Evolutionary conservation across 2,329 filamentous ascomycete species (phyloP).

Genomic region (Trichocomaceae sp.): DNA sequence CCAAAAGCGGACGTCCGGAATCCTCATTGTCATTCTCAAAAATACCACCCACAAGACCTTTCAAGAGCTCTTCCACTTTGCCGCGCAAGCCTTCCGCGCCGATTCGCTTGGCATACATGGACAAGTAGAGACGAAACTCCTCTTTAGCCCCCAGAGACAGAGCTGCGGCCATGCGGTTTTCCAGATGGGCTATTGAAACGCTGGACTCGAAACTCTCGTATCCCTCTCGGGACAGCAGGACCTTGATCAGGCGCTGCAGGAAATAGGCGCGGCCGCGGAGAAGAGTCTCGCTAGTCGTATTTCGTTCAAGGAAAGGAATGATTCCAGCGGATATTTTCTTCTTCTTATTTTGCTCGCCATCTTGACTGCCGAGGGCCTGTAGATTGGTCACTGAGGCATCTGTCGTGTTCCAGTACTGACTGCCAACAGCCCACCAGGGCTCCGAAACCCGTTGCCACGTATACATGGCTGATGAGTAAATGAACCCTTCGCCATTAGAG

Average conservation of each 20-base stretch:
- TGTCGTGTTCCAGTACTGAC: constrained; percentile 98
- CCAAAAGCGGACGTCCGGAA: constrained; percentile 22
- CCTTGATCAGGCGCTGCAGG: constrained; percentile 84
- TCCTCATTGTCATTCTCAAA: constrained; percentile 53
- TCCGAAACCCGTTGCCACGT: constrained; percentile 95
- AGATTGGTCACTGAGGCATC: constrained; percentile 81
- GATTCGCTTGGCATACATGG: constrained; percentile 95
- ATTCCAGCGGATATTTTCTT: constrained; percentile 73
- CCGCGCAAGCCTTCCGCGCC: constrained; percentile 78
- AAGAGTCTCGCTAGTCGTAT: constrained; percentile 88
- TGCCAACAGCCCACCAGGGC: constrained; percentile 95
- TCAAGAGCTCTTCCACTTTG: constrained; percentile 89
- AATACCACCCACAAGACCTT: constrained; percentile 68
- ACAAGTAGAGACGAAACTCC: constrained; percentile 90
- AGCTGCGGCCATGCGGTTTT: constrained; percentile 88
- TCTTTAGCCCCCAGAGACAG: constrained; percentile 77
- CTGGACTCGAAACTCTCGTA: constrained; percentile 87
- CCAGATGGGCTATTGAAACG: constrained; percentile 87
- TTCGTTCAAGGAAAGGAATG: constrained; percentile 85
- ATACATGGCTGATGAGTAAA: constrained; percentile 78
- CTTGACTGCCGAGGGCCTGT: constrained; percentile 62
- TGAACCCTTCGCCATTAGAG: constrained; percentile 90
- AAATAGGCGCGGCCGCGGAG: constrained; percentile 88
- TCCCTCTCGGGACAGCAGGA: constrained; percentile 77
- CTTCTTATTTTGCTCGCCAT: constrained; percentile 46